Evolutionary conservation across 805 yeast species (phyloP).

Genomic region (Sugiyamaella valdiviana): DNA sequence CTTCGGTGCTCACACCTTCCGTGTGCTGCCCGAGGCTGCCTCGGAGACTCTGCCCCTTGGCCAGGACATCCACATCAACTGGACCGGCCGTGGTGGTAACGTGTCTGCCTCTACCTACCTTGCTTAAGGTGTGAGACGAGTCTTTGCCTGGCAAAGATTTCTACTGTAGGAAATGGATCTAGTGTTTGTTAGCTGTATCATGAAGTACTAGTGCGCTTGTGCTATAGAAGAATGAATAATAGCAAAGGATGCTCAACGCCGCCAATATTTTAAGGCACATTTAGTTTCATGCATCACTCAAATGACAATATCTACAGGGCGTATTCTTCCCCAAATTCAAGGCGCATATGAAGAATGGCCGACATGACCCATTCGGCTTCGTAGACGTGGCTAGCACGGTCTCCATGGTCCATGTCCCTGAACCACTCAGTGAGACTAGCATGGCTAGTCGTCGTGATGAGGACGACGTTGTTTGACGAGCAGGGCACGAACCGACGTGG

Average conservation of each 20-base stretch:
- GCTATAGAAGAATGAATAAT: not conserved
- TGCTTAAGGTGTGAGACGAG: constrained; percentile 47
- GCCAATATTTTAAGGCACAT: not conserved
- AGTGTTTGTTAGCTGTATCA: no score
- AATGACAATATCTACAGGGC: not conserved
- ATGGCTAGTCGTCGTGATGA: constrained; percentile 6
- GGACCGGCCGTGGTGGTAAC: constrained; percentile 99
- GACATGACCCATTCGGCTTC: constrained; percentile 16
- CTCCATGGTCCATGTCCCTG: not conserved
- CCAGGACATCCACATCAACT: constrained; percentile 88
- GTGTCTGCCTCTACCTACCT: constrained; percentile 91
- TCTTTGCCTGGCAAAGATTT: not conserved
- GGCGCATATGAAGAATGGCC: constrained; percentile 11
- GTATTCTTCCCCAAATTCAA: constrained; percentile 1
- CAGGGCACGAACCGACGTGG: constrained; percentile 7
- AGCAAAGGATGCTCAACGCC: no score
- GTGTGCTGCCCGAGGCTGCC: constrained; percentile 82
- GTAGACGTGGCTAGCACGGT: constrained; percentile 1
- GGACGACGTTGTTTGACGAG: constrained; percentile 1
- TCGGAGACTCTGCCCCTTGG: constrained; percentile 70
- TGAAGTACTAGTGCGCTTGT: not conserved
- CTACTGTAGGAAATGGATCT: constrained; percentile 1
- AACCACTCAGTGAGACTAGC: constrained; percentile 1
- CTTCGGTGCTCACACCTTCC: constrained; percentile 99
- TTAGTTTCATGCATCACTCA: not conserved